phyloP scores from a whole-genome alignment of 2,329 filamentous ascomycete species.

The Dryadomyces sulphureus region DNA sequence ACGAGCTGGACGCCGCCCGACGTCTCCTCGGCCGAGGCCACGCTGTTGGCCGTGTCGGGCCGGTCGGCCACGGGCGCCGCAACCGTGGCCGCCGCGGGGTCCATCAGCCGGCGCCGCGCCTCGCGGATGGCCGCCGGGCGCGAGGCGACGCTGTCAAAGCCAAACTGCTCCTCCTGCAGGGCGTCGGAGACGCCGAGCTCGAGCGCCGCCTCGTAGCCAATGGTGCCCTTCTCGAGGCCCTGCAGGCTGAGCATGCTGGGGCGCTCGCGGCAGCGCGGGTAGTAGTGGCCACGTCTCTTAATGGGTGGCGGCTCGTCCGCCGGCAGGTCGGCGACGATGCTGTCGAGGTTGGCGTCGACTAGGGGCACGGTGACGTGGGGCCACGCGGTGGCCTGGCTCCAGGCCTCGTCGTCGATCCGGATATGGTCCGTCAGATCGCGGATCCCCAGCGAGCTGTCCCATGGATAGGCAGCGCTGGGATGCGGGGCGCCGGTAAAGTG shows the following conservation, averaged over 20 bases:
- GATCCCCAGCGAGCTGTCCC: constrained; percentile 46
- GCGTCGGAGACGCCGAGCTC: constrained; percentile 51
- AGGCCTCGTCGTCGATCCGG: constrained; percentile 48
- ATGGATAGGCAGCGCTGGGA: constrained; percentile 52
- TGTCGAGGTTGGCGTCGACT: neutral
- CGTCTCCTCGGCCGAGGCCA: constrained; percentile 2
- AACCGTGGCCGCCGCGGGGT: constrained; percentile 22
- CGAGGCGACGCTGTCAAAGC: constrained; percentile 39
- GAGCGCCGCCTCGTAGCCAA: constrained; percentile 54
- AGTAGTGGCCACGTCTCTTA: constrained; percentile 39
- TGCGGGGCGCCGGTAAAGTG: constrained; percentile 45
- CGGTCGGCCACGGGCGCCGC: neutral
- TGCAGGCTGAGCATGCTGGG: constrained; percentile 62
- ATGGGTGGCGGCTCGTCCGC: constrained; percentile 21
- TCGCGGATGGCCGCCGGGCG: constrained; percentile 41
- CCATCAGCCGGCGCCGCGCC: constrained; percentile 41
- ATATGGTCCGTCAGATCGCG: constrained; percentile 50
- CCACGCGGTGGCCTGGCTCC: constrained; percentile 47
- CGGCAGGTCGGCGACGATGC: neutral
- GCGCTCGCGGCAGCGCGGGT: constrained; percentile 42
- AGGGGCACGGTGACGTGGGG: constrained; percentile 40
- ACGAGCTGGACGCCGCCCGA: constrained; percentile 35
- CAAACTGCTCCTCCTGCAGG: constrained; percentile 46
- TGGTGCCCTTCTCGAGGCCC: constrained; percentile 54
- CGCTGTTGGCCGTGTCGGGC: neutral